These are phyloP conservation scores for Platismatia glauca DNA, from an alignment of 495 filamentous ascomycete species.

Conservation along the genomic window DNA sequence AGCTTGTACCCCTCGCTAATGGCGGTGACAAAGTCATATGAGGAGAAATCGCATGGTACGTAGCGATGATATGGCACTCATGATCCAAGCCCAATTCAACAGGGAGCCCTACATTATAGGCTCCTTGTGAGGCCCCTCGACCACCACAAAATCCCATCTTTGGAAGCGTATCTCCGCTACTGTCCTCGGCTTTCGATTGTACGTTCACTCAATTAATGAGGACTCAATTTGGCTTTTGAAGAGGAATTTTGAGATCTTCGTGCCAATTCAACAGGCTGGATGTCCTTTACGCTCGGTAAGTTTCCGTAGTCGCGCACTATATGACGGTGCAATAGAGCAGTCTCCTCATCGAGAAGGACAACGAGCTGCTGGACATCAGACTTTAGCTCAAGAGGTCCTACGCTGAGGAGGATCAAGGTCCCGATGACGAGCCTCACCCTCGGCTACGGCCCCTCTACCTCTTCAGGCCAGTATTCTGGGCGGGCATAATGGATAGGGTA, in stretches of 20 bases:
- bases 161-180: too few species aligned
- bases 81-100: too few species aligned
- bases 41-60: too few species aligned
- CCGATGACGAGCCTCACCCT: background rate
- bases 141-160: too few species aligned
- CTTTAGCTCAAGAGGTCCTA: background rate
- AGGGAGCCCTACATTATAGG: too few species aligned
- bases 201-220: background rate
- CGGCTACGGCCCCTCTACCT: background rate
- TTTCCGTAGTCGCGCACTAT: background rate
- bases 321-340: background rate
- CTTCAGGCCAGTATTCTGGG: background rate
- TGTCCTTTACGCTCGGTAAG: background rate
- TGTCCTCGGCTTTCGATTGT: too few species aligned
- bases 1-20: too few species aligned
- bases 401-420: background rate
- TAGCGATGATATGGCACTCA: too few species aligned
- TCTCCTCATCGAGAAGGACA: background rate
- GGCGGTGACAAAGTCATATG: too few species aligned
- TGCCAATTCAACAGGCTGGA: background rate
- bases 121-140: too few species aligned
- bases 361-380: background rate
- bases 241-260: too few species aligned
- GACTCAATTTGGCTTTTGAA: background rate
- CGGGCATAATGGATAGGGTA: conserved; percentile 30